These are phyloP conservation scores for Beta vulgaris DNA, from an alignment of 148 eudicot genomes.

Conservation along the genomic window DNA sequence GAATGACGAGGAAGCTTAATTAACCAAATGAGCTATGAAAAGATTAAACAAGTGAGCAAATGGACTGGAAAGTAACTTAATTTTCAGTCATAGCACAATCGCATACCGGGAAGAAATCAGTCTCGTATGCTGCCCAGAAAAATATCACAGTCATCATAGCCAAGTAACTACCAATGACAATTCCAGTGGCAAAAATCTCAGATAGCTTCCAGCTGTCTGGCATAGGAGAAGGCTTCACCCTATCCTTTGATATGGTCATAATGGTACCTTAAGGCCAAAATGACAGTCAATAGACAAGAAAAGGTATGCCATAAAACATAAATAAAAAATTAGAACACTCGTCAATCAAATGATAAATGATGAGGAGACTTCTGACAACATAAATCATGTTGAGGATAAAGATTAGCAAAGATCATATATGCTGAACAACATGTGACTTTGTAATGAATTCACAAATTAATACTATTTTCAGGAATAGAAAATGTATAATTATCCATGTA, in stretches of 20 bases:
- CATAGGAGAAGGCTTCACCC: constrained; percentile 95
- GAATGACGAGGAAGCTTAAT: constrained; percentile 6
- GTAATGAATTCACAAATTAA: too few relatives aligned
- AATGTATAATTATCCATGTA: too few relatives aligned
- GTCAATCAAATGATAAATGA: background rate
- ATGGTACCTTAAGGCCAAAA: constrained; percentile 67
- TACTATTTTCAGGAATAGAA: too few relatives aligned
- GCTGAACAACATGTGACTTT: too few relatives aligned
- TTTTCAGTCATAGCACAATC: background rate
- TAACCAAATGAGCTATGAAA: constrained; percentile 5
- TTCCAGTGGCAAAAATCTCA: constrained; percentile 89
- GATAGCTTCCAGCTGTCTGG: constrained; percentile 98
- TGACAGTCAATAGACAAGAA: constrained; percentile 7
- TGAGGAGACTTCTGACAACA: background rate
- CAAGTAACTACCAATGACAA: constrained; percentile 87
- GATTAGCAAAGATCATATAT: too few relatives aligned
- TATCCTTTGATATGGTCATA: constrained; percentile 98
- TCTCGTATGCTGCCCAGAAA: constrained; percentile 98
- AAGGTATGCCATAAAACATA: background rate
- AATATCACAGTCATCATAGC: constrained; percentile 99
- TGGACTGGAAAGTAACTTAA: too few relatives aligned
- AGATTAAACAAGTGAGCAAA: background rate
- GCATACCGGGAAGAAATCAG: constrained; percentile 87
- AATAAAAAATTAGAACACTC: background rate
- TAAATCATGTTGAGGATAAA: too few relatives aligned